Evolutionary conservation across 2,329 filamentous ascomycete genomes (phyloP), one percentile per base, ranked within the genome.

Genomic region (Lachnellula cervina): DNA sequence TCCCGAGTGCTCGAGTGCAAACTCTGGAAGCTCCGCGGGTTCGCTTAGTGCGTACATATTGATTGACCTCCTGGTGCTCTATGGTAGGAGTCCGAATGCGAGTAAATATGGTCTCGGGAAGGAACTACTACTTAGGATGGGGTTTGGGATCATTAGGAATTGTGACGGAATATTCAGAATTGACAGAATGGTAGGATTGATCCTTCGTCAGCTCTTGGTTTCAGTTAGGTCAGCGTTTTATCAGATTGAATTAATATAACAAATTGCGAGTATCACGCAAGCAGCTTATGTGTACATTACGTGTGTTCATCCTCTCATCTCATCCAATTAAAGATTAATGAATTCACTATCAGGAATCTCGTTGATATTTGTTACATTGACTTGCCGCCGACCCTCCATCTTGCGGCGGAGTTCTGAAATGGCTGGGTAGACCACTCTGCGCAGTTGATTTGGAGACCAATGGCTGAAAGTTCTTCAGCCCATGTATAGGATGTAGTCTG

Each of bases 401-500:
- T 72, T 68, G 28, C 68, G 64, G 46, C 70, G 65, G 46, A 72
- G 62, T 9, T 51, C 61, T 47, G 67, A 70, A 52, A 71, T 74
- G 5, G 69, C 68, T 11, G 66, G 70, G 58, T 75, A 76, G 0
- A 75, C 69, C 42, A 69, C 70, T 56, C 57, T 71, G 43, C 73
- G 63, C 51, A 76, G 62, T 50, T 73, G 61, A 49, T 76, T 76
- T 1, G 70, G 58, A 19, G 69, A 65, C 6, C 32, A 77, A 57
- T 3, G 74, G 74, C 58, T 74, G 70, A 17, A 74, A 66, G n/a
- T 58, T 68, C 59, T 71, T 71, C 56, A 76, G 64, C 3, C 73
- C 73, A 63, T 71, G 66, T 72, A 72, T 77, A 5, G 72, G 71
- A 64, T 77, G 70, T 13, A 76, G 54, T 44, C 70, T 66, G 66